A percentile compares a stretch with the other conserved stretches of the same genome.
These are phyloP conservation scores for Colletotrichum somersetense DNA, from an alignment of 2,329 filamentous ascomycete species.

Conservation along the genomic window DNA sequence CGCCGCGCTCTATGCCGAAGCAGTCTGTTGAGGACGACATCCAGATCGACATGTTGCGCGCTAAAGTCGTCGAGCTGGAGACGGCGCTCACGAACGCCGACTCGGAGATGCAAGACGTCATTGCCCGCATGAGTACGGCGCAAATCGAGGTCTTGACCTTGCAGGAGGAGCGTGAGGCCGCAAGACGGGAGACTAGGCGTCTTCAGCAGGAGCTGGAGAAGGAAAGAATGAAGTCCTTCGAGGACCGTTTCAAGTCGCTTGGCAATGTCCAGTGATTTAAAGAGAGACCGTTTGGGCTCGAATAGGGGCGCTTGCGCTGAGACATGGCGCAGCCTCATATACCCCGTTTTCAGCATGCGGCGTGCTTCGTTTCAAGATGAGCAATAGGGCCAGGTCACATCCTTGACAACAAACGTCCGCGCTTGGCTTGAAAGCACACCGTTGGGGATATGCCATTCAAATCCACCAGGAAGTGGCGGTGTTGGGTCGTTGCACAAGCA, in stretches of 20 bases:
- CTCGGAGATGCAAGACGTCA: constrained; percentile 84
- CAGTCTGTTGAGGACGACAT: constrained; percentile 79
- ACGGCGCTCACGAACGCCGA: constrained; percentile 72
- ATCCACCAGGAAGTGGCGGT: constrained; percentile 14
- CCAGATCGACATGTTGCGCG: constrained; percentile 81
- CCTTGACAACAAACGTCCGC: constrained; percentile 14
- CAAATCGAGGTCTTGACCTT: constrained; percentile 88
- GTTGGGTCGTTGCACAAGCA: constrained; percentile 5
- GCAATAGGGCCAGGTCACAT: constrained; percentile 28
- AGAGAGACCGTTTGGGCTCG: background rate
- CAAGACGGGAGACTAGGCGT: constrained; percentile 76
- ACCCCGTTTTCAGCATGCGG: constrained; percentile 35
- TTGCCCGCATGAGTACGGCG: constrained; percentile 82
- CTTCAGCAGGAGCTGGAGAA: constrained; percentile 76
- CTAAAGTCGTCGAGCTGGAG: constrained; percentile 87
- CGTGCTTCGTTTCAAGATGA: constrained; percentile 35
- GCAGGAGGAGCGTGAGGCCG: constrained; percentile 80
- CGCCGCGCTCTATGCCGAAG: constrained; percentile 65
- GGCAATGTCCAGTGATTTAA: constrained; percentile 42
- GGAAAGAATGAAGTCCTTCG: constrained; percentile 69
- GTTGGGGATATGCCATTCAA: background rate
- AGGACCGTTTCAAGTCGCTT: constrained; percentile 54
- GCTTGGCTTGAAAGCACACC: background rate
- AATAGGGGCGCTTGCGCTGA: constrained; percentile 35
- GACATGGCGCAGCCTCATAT: constrained; percentile 30